Conservation (phyloP, 768 basidiomycete genomes). For the Tylopilus sp. region DNA sequence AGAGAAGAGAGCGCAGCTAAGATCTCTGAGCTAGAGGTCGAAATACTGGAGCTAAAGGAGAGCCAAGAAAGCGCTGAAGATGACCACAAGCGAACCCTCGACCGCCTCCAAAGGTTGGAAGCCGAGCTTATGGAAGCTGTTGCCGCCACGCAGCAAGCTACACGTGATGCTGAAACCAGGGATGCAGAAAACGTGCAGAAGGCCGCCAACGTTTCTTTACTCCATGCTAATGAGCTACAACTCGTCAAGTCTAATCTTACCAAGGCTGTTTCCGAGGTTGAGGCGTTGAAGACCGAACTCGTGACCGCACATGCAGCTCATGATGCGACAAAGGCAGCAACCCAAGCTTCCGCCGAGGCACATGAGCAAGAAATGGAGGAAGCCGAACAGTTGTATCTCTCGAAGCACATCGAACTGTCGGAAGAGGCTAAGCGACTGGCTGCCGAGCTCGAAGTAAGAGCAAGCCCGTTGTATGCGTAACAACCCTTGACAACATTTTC, state of each 20-base stretch:
- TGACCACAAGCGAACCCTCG: constrained; percentile 43
- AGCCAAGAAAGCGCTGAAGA: constrained; percentile 63
- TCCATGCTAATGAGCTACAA: constrained; percentile 47
- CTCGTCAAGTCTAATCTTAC: constrained; percentile 43
- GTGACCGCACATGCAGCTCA: constrained; percentile 41
- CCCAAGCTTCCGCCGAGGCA: constrained; percentile 43
- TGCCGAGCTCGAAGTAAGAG: constrained; percentile 63
- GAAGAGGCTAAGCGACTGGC: constrained; percentile 55
- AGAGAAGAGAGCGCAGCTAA: constrained; percentile 69
- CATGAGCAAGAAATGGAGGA: constrained; percentile 51
- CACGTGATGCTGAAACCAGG: constrained; percentile 45
- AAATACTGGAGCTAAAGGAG: constrained; percentile 75
- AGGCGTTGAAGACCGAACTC: constrained; percentile 47
- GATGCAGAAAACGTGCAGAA: constrained; percentile 43
- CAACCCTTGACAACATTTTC: background rate
- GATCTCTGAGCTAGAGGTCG: constrained; percentile 78
- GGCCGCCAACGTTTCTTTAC: constrained; percentile 38
- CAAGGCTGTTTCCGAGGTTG: constrained; percentile 42
- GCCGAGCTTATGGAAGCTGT: constrained; percentile 49
- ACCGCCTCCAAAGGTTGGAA: constrained; percentile 50
- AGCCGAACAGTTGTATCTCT: constrained; percentile 45
- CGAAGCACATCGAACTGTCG: constrained; percentile 49
- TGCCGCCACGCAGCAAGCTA: constrained; percentile 45
- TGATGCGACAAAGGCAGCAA: constrained; percentile 46
- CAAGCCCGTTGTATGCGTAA: background rate